These are phyloP conservation scores for Skeletonema tropicum DNA, from an alignment of 108 stramenopile species.

Conservation along the genomic window DNA sequence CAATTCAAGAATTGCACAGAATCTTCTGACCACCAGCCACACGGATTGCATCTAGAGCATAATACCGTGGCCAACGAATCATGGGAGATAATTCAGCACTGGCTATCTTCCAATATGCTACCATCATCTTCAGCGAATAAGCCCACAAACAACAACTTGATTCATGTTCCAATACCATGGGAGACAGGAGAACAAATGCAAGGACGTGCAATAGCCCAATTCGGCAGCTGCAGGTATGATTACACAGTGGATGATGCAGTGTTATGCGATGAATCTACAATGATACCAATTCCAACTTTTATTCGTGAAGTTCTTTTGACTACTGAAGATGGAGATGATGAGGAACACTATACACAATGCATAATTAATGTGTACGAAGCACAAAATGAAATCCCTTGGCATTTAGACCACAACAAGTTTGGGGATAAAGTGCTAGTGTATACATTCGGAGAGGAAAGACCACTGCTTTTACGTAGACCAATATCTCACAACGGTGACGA, in stretches of 20 bases:
- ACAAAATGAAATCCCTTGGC: conserved; percentile 45
- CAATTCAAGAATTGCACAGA: neutral
- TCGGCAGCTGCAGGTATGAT: conserved; percentile 53
- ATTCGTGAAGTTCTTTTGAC: conserved; percentile 24
- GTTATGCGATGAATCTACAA: neutral
- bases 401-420: conserved; percentile 47
- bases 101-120: conserved; percentile 27
- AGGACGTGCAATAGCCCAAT: conserved; percentile 45
- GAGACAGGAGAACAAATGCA: conserved; percentile 40
- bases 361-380: conserved; percentile 47
- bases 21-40: neutral
- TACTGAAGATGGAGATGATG: neutral
- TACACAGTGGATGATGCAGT: conserved; percentile 36
- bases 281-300: conserved; percentile 18
- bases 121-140: conserved; percentile 10
- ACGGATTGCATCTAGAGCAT: conserved; percentile 36
- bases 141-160: neutral
- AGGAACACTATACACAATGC: conserved; percentile 40
- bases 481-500: neutral
- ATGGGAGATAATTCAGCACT: conserved; percentile 37
- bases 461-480: conserved; percentile 29
- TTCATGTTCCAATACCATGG: conserved; percentile 23
- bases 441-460: conserved; percentile 54
- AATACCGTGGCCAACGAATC: conserved; percentile 23
- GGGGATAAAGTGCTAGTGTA: conserved; percentile 47